Percentiles rank a stretch among this genome's conserved stretches.
phyloP scores from a whole-genome alignment of 352 stramenopile species.

The Pythium insidiosum region DNA sequence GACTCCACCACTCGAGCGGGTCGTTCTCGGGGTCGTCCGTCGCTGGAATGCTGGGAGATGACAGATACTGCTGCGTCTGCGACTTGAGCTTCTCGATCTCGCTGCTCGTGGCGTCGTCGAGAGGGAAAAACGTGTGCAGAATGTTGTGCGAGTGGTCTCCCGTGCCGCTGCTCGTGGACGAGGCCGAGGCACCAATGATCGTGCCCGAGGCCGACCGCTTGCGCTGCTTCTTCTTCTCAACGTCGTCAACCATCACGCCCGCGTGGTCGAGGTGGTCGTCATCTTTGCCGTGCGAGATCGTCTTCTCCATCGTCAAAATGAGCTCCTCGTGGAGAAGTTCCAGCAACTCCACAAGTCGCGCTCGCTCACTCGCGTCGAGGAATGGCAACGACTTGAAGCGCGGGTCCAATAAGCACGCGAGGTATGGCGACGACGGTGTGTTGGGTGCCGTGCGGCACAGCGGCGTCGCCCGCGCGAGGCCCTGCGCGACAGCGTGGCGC shows the following conservation, averaged over 20 bases:
- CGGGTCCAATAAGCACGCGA: conserved; percentile 61
- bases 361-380: conserved; percentile 36
- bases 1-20: conserved; percentile 77
- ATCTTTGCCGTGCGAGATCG: conserved; percentile 13
- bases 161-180: conserved; percentile 6
- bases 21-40: conserved; percentile 70
- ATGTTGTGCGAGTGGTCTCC: conserved; percentile 8
- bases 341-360: conserved; percentile 44
- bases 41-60: conserved; percentile 50
- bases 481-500: conserved; percentile 43
- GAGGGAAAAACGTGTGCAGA: conserved; percentile 53
- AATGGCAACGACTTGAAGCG: conserved; percentile 74
- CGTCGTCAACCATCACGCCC: conserved; percentile 10
- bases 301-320: conserved; percentile 19
- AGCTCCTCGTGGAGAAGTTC: conserved; percentile 38
- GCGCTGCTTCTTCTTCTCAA: background rate
- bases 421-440: conserved; percentile 38
- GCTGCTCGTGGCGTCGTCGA: conserved; percentile 38
- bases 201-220: no score
- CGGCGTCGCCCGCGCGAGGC: conserved; percentile 26
- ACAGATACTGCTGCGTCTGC: conserved; percentile 65
- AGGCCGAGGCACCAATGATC: no score
- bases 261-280: conserved; percentile 23
- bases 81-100: conserved; percentile 53
- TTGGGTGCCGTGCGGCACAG: conserved; percentile 37